phyloP scores from a whole-genome alignment of 1,284 basidiomycete genomes.

The Fomitopsis betulina region DNA sequence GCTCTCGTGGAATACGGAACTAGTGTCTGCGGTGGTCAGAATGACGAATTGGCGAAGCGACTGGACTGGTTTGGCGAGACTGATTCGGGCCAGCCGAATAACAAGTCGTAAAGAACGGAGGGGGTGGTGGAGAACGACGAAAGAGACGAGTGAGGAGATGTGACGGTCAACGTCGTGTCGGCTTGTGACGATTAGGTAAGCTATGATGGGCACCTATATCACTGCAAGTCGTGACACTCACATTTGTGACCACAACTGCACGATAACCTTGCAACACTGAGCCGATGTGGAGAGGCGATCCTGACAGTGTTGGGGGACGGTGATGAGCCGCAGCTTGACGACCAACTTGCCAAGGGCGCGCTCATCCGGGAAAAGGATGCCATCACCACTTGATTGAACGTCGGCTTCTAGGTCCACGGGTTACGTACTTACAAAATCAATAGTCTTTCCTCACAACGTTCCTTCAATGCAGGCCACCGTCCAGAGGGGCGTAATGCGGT shows the following conservation, averaged over 20 bases:
- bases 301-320: not conserved
- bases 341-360: not conserved
- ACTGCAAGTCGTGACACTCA: not conserved
- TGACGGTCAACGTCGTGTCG: slow-evolving; percentile 10
- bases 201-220: not conserved
- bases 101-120: slow-evolving; percentile 12
- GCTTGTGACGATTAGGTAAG: slow-evolving; percentile 7
- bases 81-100: slow-evolving; percentile 22
- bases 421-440: not conserved
- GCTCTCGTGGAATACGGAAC: not conserved
- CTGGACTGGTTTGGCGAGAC: slow-evolving; percentile 6
- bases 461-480: no score
- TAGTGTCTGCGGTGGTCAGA: not conserved
- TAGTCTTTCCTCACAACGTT: no score
- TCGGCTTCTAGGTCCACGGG: not conserved
- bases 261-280: not conserved
- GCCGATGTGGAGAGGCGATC: not conserved
- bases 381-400: not conserved
- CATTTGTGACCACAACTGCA: not conserved
- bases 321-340: not conserved
- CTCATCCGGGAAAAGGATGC: not conserved
- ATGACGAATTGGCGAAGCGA: slow-evolving; percentile 6
- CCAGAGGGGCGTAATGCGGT: no score
- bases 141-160: slow-evolving; percentile 9
- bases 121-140: slow-evolving; percentile 8